Conservation (phyloP, 345 rosid species). For the Nasturtium officinale region DNA sequence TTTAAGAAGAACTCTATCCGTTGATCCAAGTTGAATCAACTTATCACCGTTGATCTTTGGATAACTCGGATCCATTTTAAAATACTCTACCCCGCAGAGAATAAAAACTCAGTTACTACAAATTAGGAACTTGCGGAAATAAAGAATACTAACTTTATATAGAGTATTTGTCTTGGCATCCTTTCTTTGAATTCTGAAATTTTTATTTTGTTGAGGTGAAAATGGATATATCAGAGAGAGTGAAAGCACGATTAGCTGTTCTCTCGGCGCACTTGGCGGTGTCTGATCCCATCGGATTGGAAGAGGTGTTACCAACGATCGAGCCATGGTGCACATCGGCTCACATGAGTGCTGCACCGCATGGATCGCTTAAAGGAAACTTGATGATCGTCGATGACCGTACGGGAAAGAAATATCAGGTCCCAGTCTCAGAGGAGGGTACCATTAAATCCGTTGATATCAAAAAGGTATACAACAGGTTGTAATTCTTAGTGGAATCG, state of each 20-base stretch:
- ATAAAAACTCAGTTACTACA: constrained; percentile 12
- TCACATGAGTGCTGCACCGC: constrained; percentile 45
- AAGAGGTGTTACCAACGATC: constrained; percentile 36
- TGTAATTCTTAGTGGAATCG: background rate
- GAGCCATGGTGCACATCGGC: constrained; percentile 61
- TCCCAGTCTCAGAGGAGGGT: constrained; percentile 66
- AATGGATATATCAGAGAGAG: constrained; percentile 43
- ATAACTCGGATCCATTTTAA: background rate
- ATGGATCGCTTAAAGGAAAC: constrained; percentile 57
- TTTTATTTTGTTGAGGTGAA: background rate
- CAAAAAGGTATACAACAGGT: constrained; percentile 53
- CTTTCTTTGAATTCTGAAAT: background rate
- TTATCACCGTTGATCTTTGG: constrained; percentile 27
- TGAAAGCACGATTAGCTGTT: constrained; percentile 66
- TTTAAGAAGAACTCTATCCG: background rate
- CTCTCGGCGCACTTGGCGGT: constrained; percentile 65
- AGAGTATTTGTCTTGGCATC: constrained; percentile 18
- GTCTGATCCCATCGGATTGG: constrained; percentile 26
- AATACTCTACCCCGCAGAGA: background rate
- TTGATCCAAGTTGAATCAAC: constrained; percentile 8
- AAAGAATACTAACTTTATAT: background rate
- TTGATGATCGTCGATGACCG: constrained; percentile 77
- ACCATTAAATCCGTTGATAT: constrained; percentile 79
- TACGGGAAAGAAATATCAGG: constrained; percentile 64
- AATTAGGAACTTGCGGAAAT: background rate